These are phyloP conservation scores for Phascolomyces articulosus DNA, from an alignment of 371 early-diverging fungal species.

Conservation along the genomic window DNA sequence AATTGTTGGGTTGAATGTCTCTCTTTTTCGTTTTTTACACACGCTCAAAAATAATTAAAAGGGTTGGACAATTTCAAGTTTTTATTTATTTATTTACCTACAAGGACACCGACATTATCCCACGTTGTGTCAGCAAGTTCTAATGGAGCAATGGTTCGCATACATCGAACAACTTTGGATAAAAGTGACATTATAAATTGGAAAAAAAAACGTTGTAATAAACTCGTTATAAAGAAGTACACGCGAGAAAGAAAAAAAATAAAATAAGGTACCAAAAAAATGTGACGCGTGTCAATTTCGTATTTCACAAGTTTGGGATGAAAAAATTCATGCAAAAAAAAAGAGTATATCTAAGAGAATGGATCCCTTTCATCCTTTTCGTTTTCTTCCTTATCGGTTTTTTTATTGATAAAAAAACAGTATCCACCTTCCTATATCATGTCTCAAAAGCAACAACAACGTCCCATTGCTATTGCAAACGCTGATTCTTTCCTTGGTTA, in stretches of 20 bases:
- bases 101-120: constrained; percentile 97
- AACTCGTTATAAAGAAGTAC: neutral
- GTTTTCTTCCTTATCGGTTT: neutral
- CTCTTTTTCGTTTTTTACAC: neutral
- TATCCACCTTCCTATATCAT: constrained; percentile 9
- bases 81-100: constrained; percentile 56
- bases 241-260: neutral
- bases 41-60: neutral
- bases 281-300: constrained; percentile 4
- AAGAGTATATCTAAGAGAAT: constrained; percentile 1
- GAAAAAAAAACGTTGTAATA: neutral
- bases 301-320: neutral
- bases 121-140: constrained; percentile 87
- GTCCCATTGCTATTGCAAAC: constrained; percentile 34
- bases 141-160: constrained; percentile 90
- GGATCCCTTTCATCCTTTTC: too few relatives aligned
- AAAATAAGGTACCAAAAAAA: neutral
- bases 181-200: constrained; percentile 56
- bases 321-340: constrained; percentile 8
- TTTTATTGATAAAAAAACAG: neutral
- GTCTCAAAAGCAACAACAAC: constrained; percentile 22
- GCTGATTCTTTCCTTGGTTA: constrained; percentile 41
- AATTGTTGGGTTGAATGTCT: neutral
- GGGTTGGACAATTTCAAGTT: neutral
- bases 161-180: constrained; percentile 56